Evolutionary conservation across 2,329 filamentous ascomycete genomes (phyloP).

Genomic region (Trichoderma sp.): DNA sequence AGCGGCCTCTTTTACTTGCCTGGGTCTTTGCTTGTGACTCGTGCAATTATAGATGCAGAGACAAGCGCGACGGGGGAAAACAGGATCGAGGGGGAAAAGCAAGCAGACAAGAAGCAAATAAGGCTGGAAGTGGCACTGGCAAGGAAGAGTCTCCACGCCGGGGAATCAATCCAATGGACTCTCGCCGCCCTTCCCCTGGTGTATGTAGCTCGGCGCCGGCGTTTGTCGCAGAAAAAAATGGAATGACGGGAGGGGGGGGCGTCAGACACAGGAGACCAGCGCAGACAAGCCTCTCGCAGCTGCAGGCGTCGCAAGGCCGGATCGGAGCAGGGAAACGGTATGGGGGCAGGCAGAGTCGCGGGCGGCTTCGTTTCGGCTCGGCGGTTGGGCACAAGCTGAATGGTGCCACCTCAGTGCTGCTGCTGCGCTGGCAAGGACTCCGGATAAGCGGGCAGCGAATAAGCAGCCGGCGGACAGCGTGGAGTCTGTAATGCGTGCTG

Average conservation of each 20-base stretch:
- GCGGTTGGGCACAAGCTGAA: slow-evolving; percentile 24
- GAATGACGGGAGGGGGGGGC: slow-evolving; percentile 13
- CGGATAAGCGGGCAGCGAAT: slow-evolving; percentile 26
- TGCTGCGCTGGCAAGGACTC: slow-evolving; percentile 25
- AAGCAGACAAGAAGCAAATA: slow-evolving; percentile 19
- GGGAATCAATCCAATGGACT: slow-evolving; percentile 24
- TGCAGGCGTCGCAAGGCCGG: slow-evolving; percentile 5
- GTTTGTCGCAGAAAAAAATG: slow-evolving; percentile 13
- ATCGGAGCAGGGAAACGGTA: slow-evolving; percentile 1
- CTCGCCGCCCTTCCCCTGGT: slow-evolving; percentile 17
- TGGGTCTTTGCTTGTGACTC: slow-evolving; percentile 14
- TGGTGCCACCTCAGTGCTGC: slow-evolving; percentile 27
- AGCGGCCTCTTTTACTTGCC: slow-evolving; percentile 21
- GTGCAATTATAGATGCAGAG: slow-evolving; percentile 21
- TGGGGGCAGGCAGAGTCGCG: neutral
- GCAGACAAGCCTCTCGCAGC: slow-evolving; percentile 10
- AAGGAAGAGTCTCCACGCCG: slow-evolving; percentile 10
- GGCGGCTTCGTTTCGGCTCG: slow-evolving; percentile 15
- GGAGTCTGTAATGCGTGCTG: slow-evolving; percentile 24
- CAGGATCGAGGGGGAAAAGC: slow-evolving; percentile 1
- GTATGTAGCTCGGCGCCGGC: slow-evolving; percentile 9
- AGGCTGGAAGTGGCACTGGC: slow-evolving; percentile 14
- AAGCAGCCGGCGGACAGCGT: slow-evolving; percentile 22
- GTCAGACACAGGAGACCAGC: slow-evolving; percentile 21
- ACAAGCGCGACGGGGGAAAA: slow-evolving; percentile 19